phyloP scores from a whole-genome alignment of 148 eudicot genomes.

The Rhododendron simsii region DNA sequence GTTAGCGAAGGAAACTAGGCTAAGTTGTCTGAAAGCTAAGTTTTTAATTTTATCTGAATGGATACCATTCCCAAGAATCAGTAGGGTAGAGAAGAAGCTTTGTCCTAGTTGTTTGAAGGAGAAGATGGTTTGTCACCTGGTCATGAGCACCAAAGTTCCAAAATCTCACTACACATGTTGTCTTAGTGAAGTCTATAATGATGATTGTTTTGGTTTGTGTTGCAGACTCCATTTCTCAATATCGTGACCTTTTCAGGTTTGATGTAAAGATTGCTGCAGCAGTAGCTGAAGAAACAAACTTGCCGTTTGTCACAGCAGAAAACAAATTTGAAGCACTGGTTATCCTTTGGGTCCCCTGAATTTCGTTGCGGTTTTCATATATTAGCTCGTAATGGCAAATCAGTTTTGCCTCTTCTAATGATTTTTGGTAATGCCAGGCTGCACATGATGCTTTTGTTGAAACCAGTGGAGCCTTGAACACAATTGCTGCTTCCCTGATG shows the following conservation, averaged over 20 bases:
- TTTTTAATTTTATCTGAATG: not conserved
- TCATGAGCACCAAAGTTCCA: not conserved
- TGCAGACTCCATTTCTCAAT: not conserved
- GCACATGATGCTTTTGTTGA: conserved; percentile 99
- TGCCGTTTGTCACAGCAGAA: conserved; percentile 95
- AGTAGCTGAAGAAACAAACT: conserved; percentile 85
- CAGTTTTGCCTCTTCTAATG: not conserved
- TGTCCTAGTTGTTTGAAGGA: not conserved
- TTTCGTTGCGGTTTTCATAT: not conserved
- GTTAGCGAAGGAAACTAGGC: not conserved
- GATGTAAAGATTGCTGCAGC: conserved; percentile 94
- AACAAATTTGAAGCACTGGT: conserved; percentile 98
- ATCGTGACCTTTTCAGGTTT: conserved; percentile 47
- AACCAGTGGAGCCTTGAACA: conserved; percentile 85
- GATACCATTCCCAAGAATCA: not conserved
- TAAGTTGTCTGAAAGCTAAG: not conserved
- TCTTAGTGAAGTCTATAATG: not conserved
- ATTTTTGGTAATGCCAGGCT: conserved; percentile 45
- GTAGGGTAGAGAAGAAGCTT: not conserved
- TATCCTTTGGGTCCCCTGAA: not conserved
- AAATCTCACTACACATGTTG: not conserved
- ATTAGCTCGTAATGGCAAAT: not conserved
- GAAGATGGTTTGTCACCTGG: not conserved
- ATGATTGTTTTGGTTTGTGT: not conserved
- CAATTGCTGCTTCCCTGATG: conserved; percentile 87